Evolutionary conservation across 164 flowering plant species (phyloP).

Genomic region (Nymphaea colorata): DNA sequence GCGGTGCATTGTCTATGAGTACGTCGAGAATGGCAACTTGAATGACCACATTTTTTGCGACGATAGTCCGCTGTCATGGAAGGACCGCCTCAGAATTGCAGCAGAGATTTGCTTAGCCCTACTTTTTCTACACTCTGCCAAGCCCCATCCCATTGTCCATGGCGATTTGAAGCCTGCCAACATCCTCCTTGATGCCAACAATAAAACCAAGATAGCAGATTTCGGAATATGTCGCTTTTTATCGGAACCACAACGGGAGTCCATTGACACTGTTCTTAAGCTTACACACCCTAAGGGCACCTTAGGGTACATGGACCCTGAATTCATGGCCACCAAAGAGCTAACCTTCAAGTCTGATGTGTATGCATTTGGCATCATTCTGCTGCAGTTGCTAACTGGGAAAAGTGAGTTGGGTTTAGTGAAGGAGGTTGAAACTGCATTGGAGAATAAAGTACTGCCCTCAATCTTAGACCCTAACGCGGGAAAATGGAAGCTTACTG

Average conservation of each 20-base stretch:
- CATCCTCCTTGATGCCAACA: slow-evolving; percentile 43
- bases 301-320: slow-evolving; percentile 67
- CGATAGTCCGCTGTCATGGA: slow-evolving; percentile 30
- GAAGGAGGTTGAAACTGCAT: slow-evolving; percentile 14
- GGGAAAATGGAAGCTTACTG: slow-evolving; percentile 49
- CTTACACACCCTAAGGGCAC: slow-evolving; percentile 66
- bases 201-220: slow-evolving; percentile 38
- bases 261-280: slow-evolving; percentile 11
- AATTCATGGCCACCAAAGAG: slow-evolving; percentile 21
- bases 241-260: not conserved
- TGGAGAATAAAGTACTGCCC: slow-evolving; percentile 10
- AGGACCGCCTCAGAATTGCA: slow-evolving; percentile 43
- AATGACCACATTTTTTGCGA: slow-evolving; percentile 60
- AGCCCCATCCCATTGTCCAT: slow-evolving; percentile 20
- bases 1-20: slow-evolving; percentile 65
- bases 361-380: slow-evolving; percentile 31
- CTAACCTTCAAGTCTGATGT: slow-evolving; percentile 20
- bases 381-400: slow-evolving; percentile 48
- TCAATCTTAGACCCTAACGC: slow-evolving; percentile 29
- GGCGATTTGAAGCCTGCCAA: slow-evolving; percentile 33
- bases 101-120: slow-evolving; percentile 39
- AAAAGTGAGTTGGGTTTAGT: slow-evolving; percentile 25
- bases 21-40: slow-evolving; percentile 73
- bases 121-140: slow-evolving; percentile 31
- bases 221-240: slow-evolving; percentile 34